Conservation (phyloP, 345 rosid genomes). For the Erysimum cheiranthoides region DNA sequence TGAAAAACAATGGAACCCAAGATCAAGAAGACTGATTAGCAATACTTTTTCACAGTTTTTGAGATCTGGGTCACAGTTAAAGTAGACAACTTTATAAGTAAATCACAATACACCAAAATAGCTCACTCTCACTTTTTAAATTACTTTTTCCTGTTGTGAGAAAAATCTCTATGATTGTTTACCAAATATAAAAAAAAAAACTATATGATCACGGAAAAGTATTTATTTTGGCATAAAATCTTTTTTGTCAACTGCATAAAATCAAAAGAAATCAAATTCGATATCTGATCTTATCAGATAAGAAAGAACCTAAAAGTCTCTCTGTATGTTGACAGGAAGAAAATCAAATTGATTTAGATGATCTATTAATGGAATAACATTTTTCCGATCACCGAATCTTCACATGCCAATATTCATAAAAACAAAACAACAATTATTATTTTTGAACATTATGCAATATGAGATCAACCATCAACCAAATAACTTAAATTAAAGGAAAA, state of each 20-base stretch:
- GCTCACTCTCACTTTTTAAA: slow-evolving; percentile 2
- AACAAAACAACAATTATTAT: slow-evolving; percentile 10
- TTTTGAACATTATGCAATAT: neutral
- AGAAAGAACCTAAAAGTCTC: slow-evolving; percentile 9
- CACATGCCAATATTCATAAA: slow-evolving; percentile 29
- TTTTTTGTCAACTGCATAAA: neutral
- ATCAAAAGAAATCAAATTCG: slow-evolving; percentile 33
- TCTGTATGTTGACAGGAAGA: slow-evolving; percentile 15
- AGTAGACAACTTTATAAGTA: slow-evolving; percentile 35
- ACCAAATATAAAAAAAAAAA: neutral
- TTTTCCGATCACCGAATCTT: slow-evolving; percentile 28
- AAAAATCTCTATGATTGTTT: neutral
- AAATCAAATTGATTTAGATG: slow-evolving; percentile 17
- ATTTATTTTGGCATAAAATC: neutral
- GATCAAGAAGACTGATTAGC: slow-evolving; percentile 22
- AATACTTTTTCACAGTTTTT: neutral
- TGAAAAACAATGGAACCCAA: slow-evolving; percentile 30
- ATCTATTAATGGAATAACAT: slow-evolving; percentile 17
- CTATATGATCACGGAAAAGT: slow-evolving; percentile 17
- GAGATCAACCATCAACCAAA: slow-evolving; percentile 20
- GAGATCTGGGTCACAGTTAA: slow-evolving; percentile 41
- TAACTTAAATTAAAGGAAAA: neutral
- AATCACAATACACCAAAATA: slow-evolving; percentile 30
- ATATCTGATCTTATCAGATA: slow-evolving; percentile 25
- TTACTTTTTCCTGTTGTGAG: neutral